Evolutionary conservation across 495 filamentous ascomycete genomes (phyloP).

Genomic region (Glarea lozoyensis): DNA sequence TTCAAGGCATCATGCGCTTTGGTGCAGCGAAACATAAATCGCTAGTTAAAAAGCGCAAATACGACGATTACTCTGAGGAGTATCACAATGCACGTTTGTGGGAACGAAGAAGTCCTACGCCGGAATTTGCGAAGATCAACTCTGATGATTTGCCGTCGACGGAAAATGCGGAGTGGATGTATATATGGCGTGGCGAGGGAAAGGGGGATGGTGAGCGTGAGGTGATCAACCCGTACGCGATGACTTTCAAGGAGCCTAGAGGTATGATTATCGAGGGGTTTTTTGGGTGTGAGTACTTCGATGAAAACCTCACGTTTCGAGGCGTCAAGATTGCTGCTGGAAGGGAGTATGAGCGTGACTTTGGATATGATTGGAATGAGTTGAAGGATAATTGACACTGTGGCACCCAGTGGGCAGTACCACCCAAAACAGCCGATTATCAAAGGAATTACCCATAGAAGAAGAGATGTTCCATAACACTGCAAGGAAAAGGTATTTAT

Average conservation of each 20-base stretch:
- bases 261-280: conserved; percentile 1
- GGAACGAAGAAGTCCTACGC: neutral
- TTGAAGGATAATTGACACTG: no score
- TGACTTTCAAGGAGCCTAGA: neutral
- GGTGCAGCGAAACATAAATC: neutral
- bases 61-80: neutral
- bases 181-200: conserved; percentile 2
- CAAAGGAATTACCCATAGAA: no score
- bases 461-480: no score
- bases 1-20: conserved; percentile 3
- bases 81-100: no score
- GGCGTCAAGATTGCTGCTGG: conserved; percentile 3
- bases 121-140: neutral
- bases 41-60: neutral
- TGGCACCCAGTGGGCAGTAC: no score
- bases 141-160: neutral
- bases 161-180: neutral
- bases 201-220: neutral
- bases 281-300: neutral
- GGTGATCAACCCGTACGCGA: neutral
- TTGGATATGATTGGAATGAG: no score
- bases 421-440: no score
- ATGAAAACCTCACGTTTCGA: neutral
- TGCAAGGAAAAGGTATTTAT: no score
- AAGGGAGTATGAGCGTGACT: no score